Percentiles rank a stretch among this genome's conserved stretches.
Evolutionary conservation across 495 filamentous ascomycete genomes (phyloP).

Genomic region (Physcia stellaris): DNA sequence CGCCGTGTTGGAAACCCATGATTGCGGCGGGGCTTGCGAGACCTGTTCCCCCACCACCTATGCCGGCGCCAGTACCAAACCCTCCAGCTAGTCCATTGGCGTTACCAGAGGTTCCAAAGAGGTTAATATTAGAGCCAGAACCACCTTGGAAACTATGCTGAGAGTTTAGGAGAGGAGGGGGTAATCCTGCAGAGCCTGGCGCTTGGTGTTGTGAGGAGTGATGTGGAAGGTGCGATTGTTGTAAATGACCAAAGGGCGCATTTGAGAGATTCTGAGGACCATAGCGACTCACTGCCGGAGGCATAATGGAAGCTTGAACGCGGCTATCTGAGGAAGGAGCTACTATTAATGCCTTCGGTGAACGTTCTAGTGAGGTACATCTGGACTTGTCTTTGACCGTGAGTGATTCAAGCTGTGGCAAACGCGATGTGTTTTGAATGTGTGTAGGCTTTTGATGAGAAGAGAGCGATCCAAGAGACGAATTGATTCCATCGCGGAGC

Average conservation of each 20-base stretch:
- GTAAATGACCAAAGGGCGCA: conserved; percentile 38
- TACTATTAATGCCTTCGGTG: too few species aligned
- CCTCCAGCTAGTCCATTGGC: conserved; percentile 45
- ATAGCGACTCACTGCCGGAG: conserved; percentile 40
- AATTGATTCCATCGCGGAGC: too few species aligned
- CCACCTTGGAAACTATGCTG: conserved; percentile 47
- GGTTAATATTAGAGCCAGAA: conserved; percentile 52
- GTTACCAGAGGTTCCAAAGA: conserved; percentile 45
- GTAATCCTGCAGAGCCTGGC: conserved; percentile 40
- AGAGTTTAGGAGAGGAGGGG: conserved; percentile 42
- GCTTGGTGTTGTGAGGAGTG: conserved; percentile 22
- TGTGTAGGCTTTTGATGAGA: not conserved
- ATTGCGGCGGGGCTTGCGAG: conserved; percentile 82
- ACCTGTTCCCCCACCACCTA: conserved; percentile 60
- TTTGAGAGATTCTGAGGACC: conserved; percentile 35
- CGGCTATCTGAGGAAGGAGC: too few species aligned
- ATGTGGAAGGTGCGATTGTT: conserved; percentile 26
- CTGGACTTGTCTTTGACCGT: too few species aligned
- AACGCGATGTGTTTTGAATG: not conserved
- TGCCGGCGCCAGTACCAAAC: conserved; percentile 37
- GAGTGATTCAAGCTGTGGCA: too few species aligned
- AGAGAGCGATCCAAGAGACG: not conserved
- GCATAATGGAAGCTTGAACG: conserved; percentile 32
- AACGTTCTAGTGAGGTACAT: too few species aligned
- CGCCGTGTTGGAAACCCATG: conserved; percentile 71